A percentile compares a stretch with the other conserved stretches of the same genome.
These are phyloP conservation scores for Dipteronia dyeriana DNA, from an alignment of 345 rosid species.

Conservation along the genomic window DNA sequence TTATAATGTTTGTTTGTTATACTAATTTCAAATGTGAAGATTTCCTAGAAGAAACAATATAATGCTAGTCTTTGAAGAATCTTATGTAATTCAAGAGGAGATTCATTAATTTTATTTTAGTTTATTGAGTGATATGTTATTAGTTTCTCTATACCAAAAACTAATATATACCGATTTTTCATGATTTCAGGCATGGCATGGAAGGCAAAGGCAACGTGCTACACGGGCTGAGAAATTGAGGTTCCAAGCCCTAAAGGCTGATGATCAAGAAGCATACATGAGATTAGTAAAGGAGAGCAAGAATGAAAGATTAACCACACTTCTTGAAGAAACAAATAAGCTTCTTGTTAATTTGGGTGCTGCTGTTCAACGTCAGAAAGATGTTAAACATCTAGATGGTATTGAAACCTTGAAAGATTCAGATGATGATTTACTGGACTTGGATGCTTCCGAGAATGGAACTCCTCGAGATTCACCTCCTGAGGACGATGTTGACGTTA, in stretches of 20 bases:
- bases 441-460: slow-evolving; percentile 72
- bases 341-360: slow-evolving; percentile 97
- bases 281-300: slow-evolving; percentile 97
- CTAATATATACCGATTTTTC: not conserved
- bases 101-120: not conserved
- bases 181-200: slow-evolving; percentile 90
- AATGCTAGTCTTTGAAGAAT: slow-evolving; percentile 7
- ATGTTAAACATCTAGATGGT: slow-evolving; percentile 66
- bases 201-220: slow-evolving; percentile 98
- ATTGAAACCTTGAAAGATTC: slow-evolving; percentile 62
- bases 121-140: not conserved
- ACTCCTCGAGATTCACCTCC: slow-evolving; percentile 62
- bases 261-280: slow-evolving; percentile 98
- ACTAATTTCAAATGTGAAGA: not conserved
- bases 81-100: slow-evolving; percentile 18
- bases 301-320: slow-evolving; percentile 87
- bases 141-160: not conserved
- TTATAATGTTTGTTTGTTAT: not conserved
- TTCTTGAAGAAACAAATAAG: slow-evolving; percentile 94
- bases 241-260: slow-evolving; percentile 94
- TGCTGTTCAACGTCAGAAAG: slow-evolving; percentile 98
- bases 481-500: slow-evolving; percentile 61
- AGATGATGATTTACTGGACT: slow-evolving; percentile 69
- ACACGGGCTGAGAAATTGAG: slow-evolving; percentile 97
- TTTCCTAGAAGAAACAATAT: slow-evolving; percentile 1